Conservation (phyloP, 78 protist species). For the Tieghemostelium lacteum region DNA sequence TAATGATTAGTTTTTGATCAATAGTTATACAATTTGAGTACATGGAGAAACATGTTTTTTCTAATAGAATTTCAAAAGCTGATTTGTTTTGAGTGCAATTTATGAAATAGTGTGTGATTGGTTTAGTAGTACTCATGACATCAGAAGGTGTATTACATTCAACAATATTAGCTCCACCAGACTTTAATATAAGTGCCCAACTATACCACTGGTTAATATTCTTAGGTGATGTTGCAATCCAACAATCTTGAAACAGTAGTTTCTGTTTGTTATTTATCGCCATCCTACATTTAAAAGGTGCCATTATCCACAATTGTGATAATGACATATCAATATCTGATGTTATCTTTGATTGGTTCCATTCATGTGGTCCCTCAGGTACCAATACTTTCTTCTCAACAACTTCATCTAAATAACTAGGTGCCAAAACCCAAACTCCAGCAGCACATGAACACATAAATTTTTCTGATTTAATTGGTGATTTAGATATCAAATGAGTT, state of each 20-base stretch:
- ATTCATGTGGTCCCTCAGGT: conserved; percentile 9
- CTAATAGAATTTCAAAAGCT: too few species aligned
- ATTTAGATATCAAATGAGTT: neutral
- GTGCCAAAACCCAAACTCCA: conserved; percentile 19
- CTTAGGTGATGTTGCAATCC: too few species aligned
- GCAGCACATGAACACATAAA: conserved; percentile 22
- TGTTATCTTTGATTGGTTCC: neutral
- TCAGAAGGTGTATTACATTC: too few species aligned
- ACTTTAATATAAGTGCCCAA: conserved; percentile 12
- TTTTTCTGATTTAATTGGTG: conserved; percentile 1
- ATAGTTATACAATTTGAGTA: too few species aligned
- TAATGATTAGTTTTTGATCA: too few species aligned
- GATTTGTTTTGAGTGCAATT: too few species aligned
- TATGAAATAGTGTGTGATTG: too few species aligned
- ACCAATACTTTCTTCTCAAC: neutral
- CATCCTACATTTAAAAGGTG: neutral
- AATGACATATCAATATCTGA: too few species aligned
- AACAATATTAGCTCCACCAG: conserved; percentile 33
- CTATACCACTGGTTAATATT: neutral
- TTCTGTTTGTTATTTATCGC: neutral
- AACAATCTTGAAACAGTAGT: neutral
- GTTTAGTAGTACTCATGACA: too few species aligned
- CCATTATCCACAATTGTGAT: neutral
- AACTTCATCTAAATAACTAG: neutral
- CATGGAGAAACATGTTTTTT: too few species aligned